Evolutionary conservation across 306 rosid genomes (phyloP).

Genomic region (Amphicarpaea edgeworthii): DNA sequence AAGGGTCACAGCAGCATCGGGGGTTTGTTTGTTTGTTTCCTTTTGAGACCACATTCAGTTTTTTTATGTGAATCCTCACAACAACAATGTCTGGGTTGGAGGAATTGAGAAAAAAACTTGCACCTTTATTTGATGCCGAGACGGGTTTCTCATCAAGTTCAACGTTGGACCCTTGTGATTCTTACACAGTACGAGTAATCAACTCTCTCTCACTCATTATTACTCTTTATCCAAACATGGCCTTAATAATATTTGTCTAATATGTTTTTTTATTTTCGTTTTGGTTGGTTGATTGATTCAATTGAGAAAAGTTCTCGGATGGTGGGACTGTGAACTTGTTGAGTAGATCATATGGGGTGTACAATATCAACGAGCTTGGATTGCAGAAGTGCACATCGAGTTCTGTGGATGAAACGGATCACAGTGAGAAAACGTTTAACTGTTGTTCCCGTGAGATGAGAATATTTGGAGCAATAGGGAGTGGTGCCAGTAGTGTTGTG

Average conservation of each 20-base stretch:
- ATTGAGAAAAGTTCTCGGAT: slow-evolving; percentile 74
- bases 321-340: slow-evolving; percentile 91
- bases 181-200: slow-evolving; percentile 92
- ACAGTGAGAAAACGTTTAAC: slow-evolving; percentile 70
- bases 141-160: slow-evolving; percentile 75
- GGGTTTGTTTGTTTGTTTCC: slow-evolving; percentile 2
- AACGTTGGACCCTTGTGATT: slow-evolving; percentile 78
- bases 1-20: slow-evolving; percentile 1
- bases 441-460: slow-evolving; percentile 92
- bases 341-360: slow-evolving; percentile 91
- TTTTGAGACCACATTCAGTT: slow-evolving; percentile 10
- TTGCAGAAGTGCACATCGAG: slow-evolving; percentile 86
- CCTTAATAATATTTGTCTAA: background rate
- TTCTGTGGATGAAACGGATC: slow-evolving; percentile 53
- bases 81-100: slow-evolving; percentile 85
- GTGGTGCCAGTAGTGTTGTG: slow-evolving; percentile 97
- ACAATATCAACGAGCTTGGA: slow-evolving; percentile 90
- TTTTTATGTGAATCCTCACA: slow-evolving; percentile 11
- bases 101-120: slow-evolving; percentile 85
- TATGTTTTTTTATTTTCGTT: background rate
- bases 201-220: slow-evolving; percentile 34
- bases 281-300: slow-evolving; percentile 31
- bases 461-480: slow-evolving; percentile 93
- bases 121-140: slow-evolving; percentile 68
- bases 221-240: background rate